Evolutionary conservation across 345 rosid genomes (phyloP), one percentile per base, ranked within the genome.

Genomic region (Arabis alpina): DNA sequence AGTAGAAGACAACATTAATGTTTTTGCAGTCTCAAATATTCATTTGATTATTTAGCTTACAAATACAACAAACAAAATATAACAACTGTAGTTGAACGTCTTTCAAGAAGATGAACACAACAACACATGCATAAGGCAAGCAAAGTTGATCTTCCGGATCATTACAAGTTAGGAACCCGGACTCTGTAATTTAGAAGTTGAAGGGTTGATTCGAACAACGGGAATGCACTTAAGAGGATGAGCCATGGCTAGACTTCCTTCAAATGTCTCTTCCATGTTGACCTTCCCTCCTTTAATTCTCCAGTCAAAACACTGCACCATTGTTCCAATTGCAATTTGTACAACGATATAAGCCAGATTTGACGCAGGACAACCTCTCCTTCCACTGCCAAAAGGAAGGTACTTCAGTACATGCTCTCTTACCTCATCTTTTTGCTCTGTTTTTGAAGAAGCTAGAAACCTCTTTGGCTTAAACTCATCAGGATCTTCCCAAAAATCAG

Each of bases 361-460:
- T 3, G 76, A 72, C 47, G 91, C 88, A 4, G 88, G 92, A 64
- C 90, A 86, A 3, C 82, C 81, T 76, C 92, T 81, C 76, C 85
- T 80, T 50, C 90, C 90, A 30, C 83, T 79, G 8, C 90, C 96
- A 5, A 89, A 89, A 2, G 90, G 39, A 8, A 54, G 40, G 40
- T 8, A 8, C 40, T 36, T 36, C 3, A 36, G 10, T 36, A 10
- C 40, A 8, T 36, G 40, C 40, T 36, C 40, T 36, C 40, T 36
- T 36, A 36, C 3, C 40, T 36, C 40, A 36, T 36, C 10, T 36
- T 36, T 10, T 1, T 8, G 40, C 10, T 36, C 40, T 8, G 40
- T 7, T 36, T 3, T 36, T 0, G 10, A 36, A 36, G 40, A 36
- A 36, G 2, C 10, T 4, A 64, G 14, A 59, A 88, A 88, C 70